Evolutionary conservation across 768 basidiomycete species (phyloP).

Genomic region (Pisolithus orientalis): DNA sequence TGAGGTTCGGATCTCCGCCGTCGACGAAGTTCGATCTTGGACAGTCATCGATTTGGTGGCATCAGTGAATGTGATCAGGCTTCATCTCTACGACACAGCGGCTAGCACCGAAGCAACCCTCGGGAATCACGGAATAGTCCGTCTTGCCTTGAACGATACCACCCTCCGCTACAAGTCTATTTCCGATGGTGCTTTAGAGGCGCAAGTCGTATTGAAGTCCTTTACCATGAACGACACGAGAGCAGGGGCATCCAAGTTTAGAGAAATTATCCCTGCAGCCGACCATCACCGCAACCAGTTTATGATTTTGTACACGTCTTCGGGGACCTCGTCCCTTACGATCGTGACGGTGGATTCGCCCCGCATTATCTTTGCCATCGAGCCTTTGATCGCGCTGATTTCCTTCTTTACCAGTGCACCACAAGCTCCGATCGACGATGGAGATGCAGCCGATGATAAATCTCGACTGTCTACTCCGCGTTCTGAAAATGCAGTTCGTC

Average conservation of each 20-base stretch:
- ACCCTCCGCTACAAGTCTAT: slow-evolving; percentile 75
- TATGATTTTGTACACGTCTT: slow-evolving; percentile 83
- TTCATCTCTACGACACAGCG: slow-evolving; percentile 76
- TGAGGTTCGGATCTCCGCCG: slow-evolving; percentile 40
- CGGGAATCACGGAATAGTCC: slow-evolving; percentile 75
- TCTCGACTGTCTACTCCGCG: slow-evolving; percentile 3
- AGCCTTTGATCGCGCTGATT: slow-evolving; percentile 84
- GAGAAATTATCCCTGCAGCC: slow-evolving; percentile 92
- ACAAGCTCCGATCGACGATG: slow-evolving; percentile 13
- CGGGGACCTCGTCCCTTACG: slow-evolving; percentile 63
- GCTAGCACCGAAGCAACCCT: slow-evolving; percentile 54
- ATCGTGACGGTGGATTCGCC: slow-evolving; percentile 91
- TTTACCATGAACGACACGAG: slow-evolving; percentile 89
- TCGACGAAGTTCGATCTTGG: slow-evolving; percentile 38
- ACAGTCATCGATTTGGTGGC: slow-evolving; percentile 70
- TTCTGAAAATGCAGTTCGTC: slow-evolving; percentile 51
- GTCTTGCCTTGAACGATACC: slow-evolving; percentile 78
- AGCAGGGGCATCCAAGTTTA: slow-evolving; percentile 75
- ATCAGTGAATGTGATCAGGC: slow-evolving; percentile 60
- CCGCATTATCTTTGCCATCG: slow-evolving; percentile 84
- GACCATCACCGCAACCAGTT: slow-evolving; percentile 86
- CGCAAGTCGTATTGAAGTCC: slow-evolving; percentile 83
- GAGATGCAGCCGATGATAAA: slow-evolving; percentile 9
- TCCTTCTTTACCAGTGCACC: slow-evolving; percentile 73
- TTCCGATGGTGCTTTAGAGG: slow-evolving; percentile 78